Base-by-base conservation (phyloP, 805 yeast genomes). In the Nakazawaea holstii region DNA sequence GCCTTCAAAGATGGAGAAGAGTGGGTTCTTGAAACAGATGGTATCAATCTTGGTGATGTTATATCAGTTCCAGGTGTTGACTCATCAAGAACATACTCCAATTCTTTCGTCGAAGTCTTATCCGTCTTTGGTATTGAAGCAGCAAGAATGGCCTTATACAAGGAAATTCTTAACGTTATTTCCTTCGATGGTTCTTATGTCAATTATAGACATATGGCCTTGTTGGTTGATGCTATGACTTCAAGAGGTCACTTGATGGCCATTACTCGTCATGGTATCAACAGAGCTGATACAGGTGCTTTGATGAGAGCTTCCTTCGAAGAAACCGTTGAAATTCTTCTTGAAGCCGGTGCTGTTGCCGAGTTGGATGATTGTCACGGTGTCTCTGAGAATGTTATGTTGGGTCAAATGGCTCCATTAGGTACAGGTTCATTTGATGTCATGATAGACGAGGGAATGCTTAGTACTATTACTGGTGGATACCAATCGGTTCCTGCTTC, bases 121-220 rank as follows among this genome's bases (percentile, higher is more conserved):
- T 87, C 90, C 47, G 99, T 94, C 11, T 73, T 94, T 57, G 99
- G 99, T 76, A 94, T 94, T 62, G 99, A 94, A 67, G 99, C 99
- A 38, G 95, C 98, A 24, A 84, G 99, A 67, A 79, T 91, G 46
- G 96, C 98, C 1, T 73, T 94, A 58, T 94, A 84, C 76, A 87
- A 83, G 65, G 99, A 94, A 72, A 90, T 94, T 59, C 81, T 87
- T 69, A 94, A 94, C 62, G 99, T 94, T 58, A 90, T 94, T 77
- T 97, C 98, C 3, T 94, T 95, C 60, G 99, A 94, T 77, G 99
- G 99, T 87, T 91, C 99, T 35, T 94, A 94, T 61, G 99, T 94
- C 52, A 94, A 94, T 69, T 94, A 94, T 71, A 84, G 99, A 71
- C 99, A 94, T 62, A 85, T 94, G 94, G 97, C 99, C 4, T 73